These are phyloP conservation scores for Stylonectria norvegica DNA, from an alignment of 2,329 filamentous ascomycete species.

Conservation along the genomic window DNA sequence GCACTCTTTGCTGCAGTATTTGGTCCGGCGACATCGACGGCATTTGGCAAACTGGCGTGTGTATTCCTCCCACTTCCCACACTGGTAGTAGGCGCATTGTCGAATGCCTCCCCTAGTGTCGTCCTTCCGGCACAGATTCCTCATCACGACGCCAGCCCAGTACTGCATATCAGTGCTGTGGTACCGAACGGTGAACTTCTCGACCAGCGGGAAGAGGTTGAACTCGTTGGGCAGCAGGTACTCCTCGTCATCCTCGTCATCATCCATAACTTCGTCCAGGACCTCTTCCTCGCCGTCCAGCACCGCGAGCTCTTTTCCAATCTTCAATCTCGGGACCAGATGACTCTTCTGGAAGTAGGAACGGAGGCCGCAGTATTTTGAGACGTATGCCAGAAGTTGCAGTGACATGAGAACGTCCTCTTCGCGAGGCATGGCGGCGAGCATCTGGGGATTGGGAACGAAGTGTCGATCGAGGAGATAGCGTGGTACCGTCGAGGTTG, in stretches of 20 bases:
- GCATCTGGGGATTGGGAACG: slow-evolving; percentile 66
- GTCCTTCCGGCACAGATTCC: slow-evolving; percentile 96
- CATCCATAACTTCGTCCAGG: slow-evolving; percentile 36
- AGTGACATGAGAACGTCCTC: slow-evolving; percentile 98
- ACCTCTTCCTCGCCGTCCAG: slow-evolving; percentile 66
- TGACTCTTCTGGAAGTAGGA: slow-evolving; percentile 96
- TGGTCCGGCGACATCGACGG: slow-evolving; percentile 89
- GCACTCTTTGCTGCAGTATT: slow-evolving; percentile 99
- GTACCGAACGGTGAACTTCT: slow-evolving; percentile 96
- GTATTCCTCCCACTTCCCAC: slow-evolving; percentile 97
- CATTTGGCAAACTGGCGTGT: slow-evolving; percentile 98
- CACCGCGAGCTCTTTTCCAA: slow-evolving; percentile 77
- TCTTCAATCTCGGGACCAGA: slow-evolving; percentile 85
- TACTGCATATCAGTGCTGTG: slow-evolving; percentile 98
- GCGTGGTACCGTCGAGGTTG: slow-evolving; percentile 69
- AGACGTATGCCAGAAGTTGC: slow-evolving; percentile 93
- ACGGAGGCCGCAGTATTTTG: slow-evolving; percentile 95
- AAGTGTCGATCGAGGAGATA: slow-evolving; percentile 74
- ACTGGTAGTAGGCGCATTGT: slow-evolving; percentile 97
- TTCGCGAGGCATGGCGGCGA: slow-evolving; percentile 91
- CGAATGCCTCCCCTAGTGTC: slow-evolving; percentile 90
- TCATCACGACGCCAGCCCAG: slow-evolving; percentile 98
- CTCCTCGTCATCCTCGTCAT: slow-evolving; percentile 72
- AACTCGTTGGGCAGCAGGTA: slow-evolving; percentile 91
- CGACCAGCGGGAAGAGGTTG: slow-evolving; percentile 96